Evolutionary conservation across 2,329 filamentous ascomycete species (phyloP), one percentile per base, ranked within the genome.

Genomic region (Cordyceps cicadae): DNA sequence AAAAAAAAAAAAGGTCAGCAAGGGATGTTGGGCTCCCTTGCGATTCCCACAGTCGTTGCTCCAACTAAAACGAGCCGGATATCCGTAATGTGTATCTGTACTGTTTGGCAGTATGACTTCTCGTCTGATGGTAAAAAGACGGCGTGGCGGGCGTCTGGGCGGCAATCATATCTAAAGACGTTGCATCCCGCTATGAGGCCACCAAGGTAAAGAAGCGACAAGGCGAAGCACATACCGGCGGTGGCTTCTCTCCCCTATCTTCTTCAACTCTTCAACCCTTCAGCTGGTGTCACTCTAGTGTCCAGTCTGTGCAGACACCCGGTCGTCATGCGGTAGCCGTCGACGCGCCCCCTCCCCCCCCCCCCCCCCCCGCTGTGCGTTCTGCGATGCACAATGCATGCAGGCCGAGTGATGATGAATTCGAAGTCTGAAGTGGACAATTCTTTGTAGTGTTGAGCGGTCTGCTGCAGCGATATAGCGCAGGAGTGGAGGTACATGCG

Each of bases 161-260:
- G 52, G 52, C 52, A 54, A 54, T 54, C 52, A n/a, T 4, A 53
- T 32, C 21, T 21, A 15, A 54, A 54, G 43, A 43, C 52, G 52
- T 54, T 45, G 52, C 52, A 54, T 54, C 51, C 45, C 52, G 52
- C 52, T 32, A 54, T 45, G 52, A 45, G 39, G 39, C 21, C 14
- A 14, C 26, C 15, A 26, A 14, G 52, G 52, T 19, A 45, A 24
- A 24, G 37, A 54, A 45, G 52, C 37, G 37, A 54, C 9, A 37
- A 32, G 52, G 45, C 37, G 52, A 45, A 45, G 37, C 37, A 54
- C 21, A 45, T 39, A 34, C 32, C 32, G 11, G 11, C 6, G 7
- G 39, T 19, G 3, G 11, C 21, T 17, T 45, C 17, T 21, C n/a
- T 45, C 6, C 5, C 43, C 43, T 21, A n/a, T n/a, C n/a, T n/a